Base-by-base conservation (phyloP, 1,284 basidiomycete genomes). In the Lignosus rhinocerotis region DNA sequence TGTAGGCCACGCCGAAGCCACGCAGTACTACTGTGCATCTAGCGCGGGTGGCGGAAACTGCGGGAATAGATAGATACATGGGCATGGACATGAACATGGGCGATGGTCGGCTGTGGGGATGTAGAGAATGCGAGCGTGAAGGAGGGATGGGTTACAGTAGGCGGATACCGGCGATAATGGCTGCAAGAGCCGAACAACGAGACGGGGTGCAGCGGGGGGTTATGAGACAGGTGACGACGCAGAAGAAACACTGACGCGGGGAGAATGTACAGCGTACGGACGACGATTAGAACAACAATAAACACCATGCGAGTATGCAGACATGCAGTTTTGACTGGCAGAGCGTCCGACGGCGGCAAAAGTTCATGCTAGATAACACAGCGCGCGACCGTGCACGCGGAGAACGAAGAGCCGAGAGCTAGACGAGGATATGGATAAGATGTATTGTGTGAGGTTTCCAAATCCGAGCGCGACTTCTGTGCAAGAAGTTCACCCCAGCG, bases 201-300 rank as follows among this genome's bases (percentile, higher is more conserved):
- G 46, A 43, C 46, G 47, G 49, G 41, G 52, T 25, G 34, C 46
- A 43, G 53, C 39, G 43, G 19, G 21, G 36, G 41, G 33, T 19
- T 38, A 43, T 51, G 51, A n/a, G 14, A 51, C 49, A 46, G 48
- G 51, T 48, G 30, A 48, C 44, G 51, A 57, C 39, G 53, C 17
- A 42, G 41, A 34, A 52, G 53, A 55, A 51, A 56, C n/a, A 17
- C 43, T 19, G 45, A 31, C 11, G 47, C 32, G 51, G 43, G 52
- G 31, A 45, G 47, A 49, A 53, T 58, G 50, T 58, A 58, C 56
- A 58, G 47, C 46, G 56, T 53, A 46, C 21, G 41, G 47, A 34
- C 42, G 54, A 45, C 54, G 57, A 59, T 59, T 46, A 54, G 57
- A 58, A 64, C 59, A 64, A 64, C 62, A 61, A 64, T 64, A 64